These are phyloP conservation scores for Mycena rebaudengoi DNA, from an alignment of 768 basidiomycete species.

Conservation along the genomic window DNA sequence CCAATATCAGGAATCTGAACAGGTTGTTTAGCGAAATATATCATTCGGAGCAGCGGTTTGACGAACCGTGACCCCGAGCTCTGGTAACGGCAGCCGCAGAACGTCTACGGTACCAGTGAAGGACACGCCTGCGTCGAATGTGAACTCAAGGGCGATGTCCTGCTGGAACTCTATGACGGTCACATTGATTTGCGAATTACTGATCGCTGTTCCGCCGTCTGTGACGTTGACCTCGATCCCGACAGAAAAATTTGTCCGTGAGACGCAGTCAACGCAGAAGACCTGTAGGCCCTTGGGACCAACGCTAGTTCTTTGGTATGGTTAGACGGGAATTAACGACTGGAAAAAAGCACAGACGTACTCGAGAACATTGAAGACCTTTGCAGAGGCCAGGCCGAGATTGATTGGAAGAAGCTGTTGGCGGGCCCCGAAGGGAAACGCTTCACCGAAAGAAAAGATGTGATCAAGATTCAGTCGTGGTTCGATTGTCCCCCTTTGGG, in stretches of 20 bases:
- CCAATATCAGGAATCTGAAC: neutral
- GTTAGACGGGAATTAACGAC: too few relatives aligned
- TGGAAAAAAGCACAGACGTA: too few relatives aligned
- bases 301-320: too few relatives aligned
- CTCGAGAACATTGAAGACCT: too few relatives aligned
- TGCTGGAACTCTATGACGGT: constrained; percentile 16
- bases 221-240: constrained; percentile 10
- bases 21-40: neutral
- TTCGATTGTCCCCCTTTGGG: too few relatives aligned
- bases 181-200: neutral
- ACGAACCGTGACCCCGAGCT: constrained; percentile 6
- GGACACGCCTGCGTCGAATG: neutral
- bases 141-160: constrained; percentile 17
- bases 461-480: constrained; percentile 1
- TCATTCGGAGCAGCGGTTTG: neutral
- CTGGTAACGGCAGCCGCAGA: neutral
- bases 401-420: constrained; percentile 21
- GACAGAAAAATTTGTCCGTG: constrained; percentile 5
- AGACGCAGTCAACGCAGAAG: constrained; percentile 20
- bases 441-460: neutral
- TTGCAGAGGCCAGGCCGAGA: too few relatives aligned
- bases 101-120: constrained; percentile 5
- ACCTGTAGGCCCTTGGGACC: constrained; percentile 15
- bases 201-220: neutral
- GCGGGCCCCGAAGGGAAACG: constrained; percentile 10